phyloP scores from a whole-genome alignment of 257 asterid species.

The Solanum chmielewskii region DNA sequence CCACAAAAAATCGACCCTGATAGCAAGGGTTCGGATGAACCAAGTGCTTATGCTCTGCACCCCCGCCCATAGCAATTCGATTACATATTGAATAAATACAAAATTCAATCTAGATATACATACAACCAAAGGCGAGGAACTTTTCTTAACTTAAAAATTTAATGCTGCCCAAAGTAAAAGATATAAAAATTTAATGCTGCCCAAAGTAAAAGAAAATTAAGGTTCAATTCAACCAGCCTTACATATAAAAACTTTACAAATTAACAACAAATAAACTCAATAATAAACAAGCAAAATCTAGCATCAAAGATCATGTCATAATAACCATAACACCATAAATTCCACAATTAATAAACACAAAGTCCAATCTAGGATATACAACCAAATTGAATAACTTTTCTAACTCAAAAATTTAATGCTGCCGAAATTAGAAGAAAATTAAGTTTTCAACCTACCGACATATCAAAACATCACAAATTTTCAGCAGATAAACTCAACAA shows the following conservation, averaged over 20 bases:
- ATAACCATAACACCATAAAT: background rate
- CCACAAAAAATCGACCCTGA: background rate
- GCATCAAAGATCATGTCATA: background rate
- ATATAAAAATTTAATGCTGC: background rate
- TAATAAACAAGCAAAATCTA: background rate
- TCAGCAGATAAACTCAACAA: background rate
- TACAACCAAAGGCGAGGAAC: background rate
- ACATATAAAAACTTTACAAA: background rate
- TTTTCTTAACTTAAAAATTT: background rate
- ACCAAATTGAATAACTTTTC: background rate
- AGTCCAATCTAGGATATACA: background rate
- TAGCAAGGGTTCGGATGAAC: background rate
- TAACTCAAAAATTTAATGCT: background rate
- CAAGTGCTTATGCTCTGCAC: background rate
- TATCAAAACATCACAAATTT: background rate
- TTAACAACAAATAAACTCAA: background rate
- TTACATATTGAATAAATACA: background rate
- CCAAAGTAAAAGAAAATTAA: background rate
- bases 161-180: background rate
- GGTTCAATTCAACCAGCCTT: background rate
- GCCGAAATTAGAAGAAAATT: background rate
- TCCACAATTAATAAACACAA: background rate
- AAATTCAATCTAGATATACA: background rate
- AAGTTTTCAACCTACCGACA: background rate
- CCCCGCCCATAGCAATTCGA: background rate